Percentiles rank a stretch among this genome's conserved stretches.
Evolutionary conservation across 2,329 filamentous ascomycete species (phyloP).

Genomic region (Colletotrichum chlorophyti): DNA sequence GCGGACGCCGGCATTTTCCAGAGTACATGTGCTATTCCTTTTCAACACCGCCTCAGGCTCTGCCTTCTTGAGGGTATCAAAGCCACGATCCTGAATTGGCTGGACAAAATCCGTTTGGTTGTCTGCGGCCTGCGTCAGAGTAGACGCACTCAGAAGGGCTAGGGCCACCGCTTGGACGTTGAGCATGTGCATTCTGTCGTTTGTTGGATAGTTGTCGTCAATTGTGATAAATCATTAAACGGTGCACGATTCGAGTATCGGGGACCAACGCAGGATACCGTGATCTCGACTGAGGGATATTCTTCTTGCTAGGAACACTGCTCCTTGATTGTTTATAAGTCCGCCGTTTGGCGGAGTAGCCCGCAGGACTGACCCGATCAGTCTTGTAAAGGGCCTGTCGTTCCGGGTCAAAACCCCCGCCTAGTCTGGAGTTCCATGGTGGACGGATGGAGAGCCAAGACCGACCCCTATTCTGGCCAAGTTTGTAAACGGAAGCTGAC

Average conservation of each 20-base stretch:
- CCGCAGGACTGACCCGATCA: too few relatives aligned
- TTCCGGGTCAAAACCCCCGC: too few relatives aligned
- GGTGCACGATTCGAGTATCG: background rate
- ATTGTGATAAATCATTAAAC: background rate
- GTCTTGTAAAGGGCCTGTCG: too few relatives aligned
- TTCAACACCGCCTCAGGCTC: background rate
- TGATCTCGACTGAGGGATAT: too few relatives aligned
- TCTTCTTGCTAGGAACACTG: too few relatives aligned
- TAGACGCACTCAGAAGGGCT: background rate
- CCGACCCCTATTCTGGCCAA: too few relatives aligned
- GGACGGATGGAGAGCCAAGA: too few relatives aligned
- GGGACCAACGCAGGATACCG: background rate
- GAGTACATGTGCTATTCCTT: background rate
- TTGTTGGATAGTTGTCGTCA: too few relatives aligned
- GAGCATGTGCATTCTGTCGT: background rate
- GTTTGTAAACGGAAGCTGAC: background rate
- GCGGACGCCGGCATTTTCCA: background rate
- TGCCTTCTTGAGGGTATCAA: background rate
- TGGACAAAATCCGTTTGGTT: background rate
- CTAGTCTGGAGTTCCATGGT: too few relatives aligned
- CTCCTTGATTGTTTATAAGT: too few relatives aligned
- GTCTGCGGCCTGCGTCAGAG: background rate
- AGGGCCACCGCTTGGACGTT: background rate
- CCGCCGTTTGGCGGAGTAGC: too few relatives aligned
- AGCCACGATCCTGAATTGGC: background rate